Conservation (phyloP, 441 rosid genomes). For the Cnidoscolus chayamansa region DNA sequence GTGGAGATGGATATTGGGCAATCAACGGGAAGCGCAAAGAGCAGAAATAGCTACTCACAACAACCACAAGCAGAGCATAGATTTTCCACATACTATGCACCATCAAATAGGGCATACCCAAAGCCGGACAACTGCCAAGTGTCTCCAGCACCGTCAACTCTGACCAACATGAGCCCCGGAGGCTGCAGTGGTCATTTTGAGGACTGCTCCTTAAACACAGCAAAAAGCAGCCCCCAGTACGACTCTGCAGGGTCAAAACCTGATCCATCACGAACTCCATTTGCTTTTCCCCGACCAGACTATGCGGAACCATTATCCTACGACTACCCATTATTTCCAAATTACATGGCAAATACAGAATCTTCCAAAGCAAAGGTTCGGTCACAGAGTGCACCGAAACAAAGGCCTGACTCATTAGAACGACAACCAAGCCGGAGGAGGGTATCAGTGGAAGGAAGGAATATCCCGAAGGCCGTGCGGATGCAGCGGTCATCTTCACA, state of each 20-base stretch:
- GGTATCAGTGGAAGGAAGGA: constrained; percentile 52
- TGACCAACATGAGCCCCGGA: constrained; percentile 70
- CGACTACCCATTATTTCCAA: constrained; percentile 58
- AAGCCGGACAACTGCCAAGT: constrained; percentile 37
- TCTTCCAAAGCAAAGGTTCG: constrained; percentile 79
- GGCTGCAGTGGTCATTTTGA: constrained; percentile 67
- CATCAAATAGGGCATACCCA: constrained; percentile 24
- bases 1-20: constrained; percentile 73
- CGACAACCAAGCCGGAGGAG: constrained; percentile 54
- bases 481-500: constrained; percentile 89
- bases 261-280: constrained; percentile 40
- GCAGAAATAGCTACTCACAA: constrained; percentile 41
- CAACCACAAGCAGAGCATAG: constrained; percentile 33
- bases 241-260: constrained; percentile 57
- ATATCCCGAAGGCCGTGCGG: constrained; percentile 55
- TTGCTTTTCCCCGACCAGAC: constrained; percentile 47
- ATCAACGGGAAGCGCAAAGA: constrained; percentile 35
- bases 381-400: constrained; percentile 77
- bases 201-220: constrained; percentile 54
- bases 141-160: constrained; percentile 65
- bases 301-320: constrained; percentile 48
- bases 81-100: constrained; percentile 31
- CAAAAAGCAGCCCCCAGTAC: constrained; percentile 64
- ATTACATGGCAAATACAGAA: constrained; percentile 85
- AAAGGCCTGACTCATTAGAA: constrained; percentile 60